Base-by-base conservation (phyloP, 805 yeast genomes). In the Alloascoidea hylecoeti region DNA sequence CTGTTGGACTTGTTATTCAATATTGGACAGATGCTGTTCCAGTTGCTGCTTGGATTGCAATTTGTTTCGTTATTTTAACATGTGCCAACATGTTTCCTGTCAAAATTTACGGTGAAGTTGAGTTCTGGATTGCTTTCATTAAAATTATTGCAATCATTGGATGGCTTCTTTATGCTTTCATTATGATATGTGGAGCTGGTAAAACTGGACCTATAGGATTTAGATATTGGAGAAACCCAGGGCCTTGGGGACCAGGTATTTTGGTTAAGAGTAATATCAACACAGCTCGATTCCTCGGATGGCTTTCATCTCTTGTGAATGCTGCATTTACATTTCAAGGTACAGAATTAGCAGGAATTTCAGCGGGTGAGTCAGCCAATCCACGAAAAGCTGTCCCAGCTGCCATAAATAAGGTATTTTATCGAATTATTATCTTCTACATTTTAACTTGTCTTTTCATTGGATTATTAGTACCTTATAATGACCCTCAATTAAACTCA, bases 321-420 rank as follows among this genome's bases (percentile, higher is more conserved):
- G 83, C 88, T 28, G 80, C 82, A n/a, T 80, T 80, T 63, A 79
- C 88, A 17, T 79, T 69, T 55, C 86, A 78, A 60, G 88, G 88
- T 56, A 76, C 80, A 36, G 92, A 80, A 55, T 64, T 78, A 52
- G 74, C 77, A 15, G 88, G 86, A 56, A 65, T 80, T 39, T 64
- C 84, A 3, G 81, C 82, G 19, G 85, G 86, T 58, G 92, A 80
- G 57, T 66, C 78, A 37, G 64, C 66, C 18, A 75, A 75, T 53
- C 86, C 88, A 40, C 62, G 77, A 55, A 75, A 71, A 45, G 60
- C 82, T 18, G 78, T 79, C 40, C 86, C 88, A 42, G 67, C 68
- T 37, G 85, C 88, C 28, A 75, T 78, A 50, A 74, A 69, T 51
- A 76, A 76, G 48, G 85, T 79, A 28, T 66, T 78, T 41, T 60